Base-by-base conservation (phyloP, 2,329 filamentous ascomycete species). In the Colletotrichum noveboracense region DNA sequence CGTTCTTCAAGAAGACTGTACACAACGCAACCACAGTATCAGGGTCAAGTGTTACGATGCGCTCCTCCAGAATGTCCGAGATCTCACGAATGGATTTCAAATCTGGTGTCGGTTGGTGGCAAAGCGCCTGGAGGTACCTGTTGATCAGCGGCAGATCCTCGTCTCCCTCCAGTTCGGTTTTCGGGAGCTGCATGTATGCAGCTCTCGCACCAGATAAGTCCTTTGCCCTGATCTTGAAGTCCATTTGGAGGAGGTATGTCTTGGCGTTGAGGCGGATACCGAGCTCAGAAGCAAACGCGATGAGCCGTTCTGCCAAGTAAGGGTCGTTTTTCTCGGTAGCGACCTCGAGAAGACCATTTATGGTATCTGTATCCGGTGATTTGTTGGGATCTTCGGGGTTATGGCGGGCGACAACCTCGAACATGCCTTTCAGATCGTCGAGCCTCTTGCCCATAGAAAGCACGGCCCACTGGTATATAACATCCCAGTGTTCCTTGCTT, bases 271-370 rank as follows among this genome's bases (percentile, higher is more conserved):
- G 91, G 67, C 88, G 82, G 26, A 98, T 90, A 6, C 89, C 90
- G 79, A 92, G 90, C 79, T 93, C 91, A 60, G 90, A 83, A 3
- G 93, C 92, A 13, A 98, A 85, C 2, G 90, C 85, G 62, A 95
- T 88, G 77, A 96, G 94, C 14, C 95, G 90, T 81, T 96, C 93
- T 7, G 94, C 95, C 61, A 94, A 87, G 78, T 94, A 92, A 0
- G 92, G 89, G 79, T 97, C 93, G 13, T 93, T 88, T 70, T 90
- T 89, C n/a, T 91, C 90, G 77, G 93, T 93, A 12, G 95, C 94
- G 73, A 93, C 92, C 69, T 91, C 89, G 21, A 98, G 89, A 30
- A 98, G 88, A 7, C 88, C 86, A 80, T 98, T 98, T 79, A 98
- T 92, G 7, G 94, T 95, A 5, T 89, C 85, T 8, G 92, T 92